Evolutionary conservation across 129 eudicot genomes (phyloP), one percentile per base, ranked within the genome.

Genomic region (Apium graveolens): DNA sequence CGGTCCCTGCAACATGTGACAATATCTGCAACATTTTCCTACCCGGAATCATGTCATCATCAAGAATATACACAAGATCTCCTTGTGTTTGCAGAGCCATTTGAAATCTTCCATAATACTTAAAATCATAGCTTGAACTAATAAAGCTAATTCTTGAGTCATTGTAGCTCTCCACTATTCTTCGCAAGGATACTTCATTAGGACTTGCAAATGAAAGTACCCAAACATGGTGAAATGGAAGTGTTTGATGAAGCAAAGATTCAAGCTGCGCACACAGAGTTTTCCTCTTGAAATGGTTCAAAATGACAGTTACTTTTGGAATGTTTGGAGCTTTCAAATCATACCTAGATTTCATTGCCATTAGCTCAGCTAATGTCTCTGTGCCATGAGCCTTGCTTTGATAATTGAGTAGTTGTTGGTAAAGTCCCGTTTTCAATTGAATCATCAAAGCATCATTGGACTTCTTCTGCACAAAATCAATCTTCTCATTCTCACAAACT

Each of bases 41-140:
- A 31, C 98, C 98, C 0, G 98, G 98, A 4, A 95, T 95, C 98
- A 95, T 95, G 48, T 95, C 98, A 70, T 95, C 98, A 3, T 95
- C 98, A 18, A 95, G 76, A 46, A 95, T 89, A 65, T 95, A 95
- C 44, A 95, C 98, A 1, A 95, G 88, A 69, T 95, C 98, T 3
- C 89, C 90, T 42, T 95, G 96, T 2, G 98, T 95, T 49, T 95
- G 98, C 57, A 95, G 79, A 8, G 98, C 98, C 94, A 95, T 86
- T 49, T 95, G 98, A 68, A 95, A 95, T 83, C 98, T 83, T 21
- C 98, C 98, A 37, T 88, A 95, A 84, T 95, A 95, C 84, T 95
- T 95, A 73, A 95, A 95, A 82, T 95, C 98, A 21, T 95, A 92
- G 70, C 86, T 88, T 12, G 98, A 95, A 76, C 96, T 83, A 5